Percentiles rank a stretch among this genome's conserved stretches.
Evolutionary conservation across 768 basidiomycete species (phyloP).

Genomic region (Dictyophora rubrovolvata): DNA sequence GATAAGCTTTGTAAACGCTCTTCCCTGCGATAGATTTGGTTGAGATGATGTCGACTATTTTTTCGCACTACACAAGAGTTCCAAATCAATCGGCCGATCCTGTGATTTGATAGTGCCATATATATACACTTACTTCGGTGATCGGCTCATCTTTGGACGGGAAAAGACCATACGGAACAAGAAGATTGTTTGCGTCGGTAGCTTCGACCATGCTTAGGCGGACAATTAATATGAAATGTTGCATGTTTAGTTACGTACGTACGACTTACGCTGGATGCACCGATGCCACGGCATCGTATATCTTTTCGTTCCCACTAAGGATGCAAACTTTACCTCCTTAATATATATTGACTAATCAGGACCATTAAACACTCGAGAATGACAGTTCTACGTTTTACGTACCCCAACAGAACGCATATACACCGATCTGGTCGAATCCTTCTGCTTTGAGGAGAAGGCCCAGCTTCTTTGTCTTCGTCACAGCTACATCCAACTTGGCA

Average conservation of each 20-base stretch:
- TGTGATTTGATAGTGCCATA: not conserved
- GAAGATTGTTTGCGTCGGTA: conserved; percentile 39
- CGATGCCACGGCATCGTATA: conserved; percentile 39
- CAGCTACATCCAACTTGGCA: conserved; percentile 32
- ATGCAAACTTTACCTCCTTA: conserved; percentile 44
- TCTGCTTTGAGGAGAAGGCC: conserved; percentile 31
- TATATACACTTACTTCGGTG: conserved; percentile 33
- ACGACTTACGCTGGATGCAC: conserved; percentile 48
- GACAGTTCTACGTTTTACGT: conserved; percentile 5
- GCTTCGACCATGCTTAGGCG: conserved; percentile 38
- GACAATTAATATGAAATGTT: not conserved
- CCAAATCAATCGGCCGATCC: not conserved
- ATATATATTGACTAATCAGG: not conserved
- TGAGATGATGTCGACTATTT: conserved; percentile 36
- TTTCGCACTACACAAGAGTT: conserved; percentile 31
- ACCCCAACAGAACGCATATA: conserved; percentile 54
- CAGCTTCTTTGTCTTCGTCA: conserved; percentile 33
- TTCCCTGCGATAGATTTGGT: conserved; percentile 41
- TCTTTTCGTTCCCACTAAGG: conserved; percentile 27
- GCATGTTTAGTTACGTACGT: not conserved
- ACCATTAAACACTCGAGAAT: no score
- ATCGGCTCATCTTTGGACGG: conserved; percentile 48
- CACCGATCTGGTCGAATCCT: conserved; percentile 36
- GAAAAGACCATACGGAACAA: conserved; percentile 46
- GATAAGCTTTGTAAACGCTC: conserved; percentile 41